Base-by-base conservation (phyloP, 1,284 basidiomycete genomes). In the Boletellus dicymbophilus region DNA sequence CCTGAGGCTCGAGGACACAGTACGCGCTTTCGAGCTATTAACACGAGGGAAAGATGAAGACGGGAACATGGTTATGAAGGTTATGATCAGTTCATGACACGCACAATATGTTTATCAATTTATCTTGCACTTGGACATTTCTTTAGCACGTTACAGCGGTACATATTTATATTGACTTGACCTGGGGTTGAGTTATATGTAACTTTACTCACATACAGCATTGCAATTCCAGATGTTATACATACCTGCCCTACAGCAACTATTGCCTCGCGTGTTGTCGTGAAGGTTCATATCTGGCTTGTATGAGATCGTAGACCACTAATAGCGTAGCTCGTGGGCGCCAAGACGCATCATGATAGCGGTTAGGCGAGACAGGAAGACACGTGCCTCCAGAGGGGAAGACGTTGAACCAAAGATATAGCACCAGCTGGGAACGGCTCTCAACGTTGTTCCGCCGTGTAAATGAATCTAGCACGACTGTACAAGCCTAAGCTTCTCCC, bases 31-130 rank as follows among this genome's bases (percentile, higher is more conserved):
- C 66, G 87, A 93, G 69, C 77, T 90, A 54, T 75, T 96, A 49
- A 75, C 81, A 51, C 74, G 78, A 41, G 93, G 94, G 11, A 77
- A 78, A 58, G 94, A 94, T 65, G 85, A 88, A 54, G 66, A 82
- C 6, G 92, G 91, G 15, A 80, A 81, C 41, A 77, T 93, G 70
- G 90, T 95, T 37, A 78, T 96, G 67, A 96, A 96, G 75, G 82
- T 94, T 49, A 85, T 95, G 79, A 81, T 95, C 53, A 81, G 68
- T 6, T 48, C 57, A 52, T 68, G 49, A 58, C 40, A 28, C 27
- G 25, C n/a, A n/a, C n/a, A n/a, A n/a, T n/a, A n/a, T n/a, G n/a
- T 46, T 42, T 44, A 2, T 40, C 13, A 16, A 54, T 31, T 50
- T 33, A 54, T 45, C 11, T 49, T 45, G 50, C 44, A 54, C 37